Evolutionary conservation across 2,329 filamentous ascomycete species (phyloP), one percentile per base, ranked within the genome.

Genomic region (Phyllosticta capitalensis): DNA sequence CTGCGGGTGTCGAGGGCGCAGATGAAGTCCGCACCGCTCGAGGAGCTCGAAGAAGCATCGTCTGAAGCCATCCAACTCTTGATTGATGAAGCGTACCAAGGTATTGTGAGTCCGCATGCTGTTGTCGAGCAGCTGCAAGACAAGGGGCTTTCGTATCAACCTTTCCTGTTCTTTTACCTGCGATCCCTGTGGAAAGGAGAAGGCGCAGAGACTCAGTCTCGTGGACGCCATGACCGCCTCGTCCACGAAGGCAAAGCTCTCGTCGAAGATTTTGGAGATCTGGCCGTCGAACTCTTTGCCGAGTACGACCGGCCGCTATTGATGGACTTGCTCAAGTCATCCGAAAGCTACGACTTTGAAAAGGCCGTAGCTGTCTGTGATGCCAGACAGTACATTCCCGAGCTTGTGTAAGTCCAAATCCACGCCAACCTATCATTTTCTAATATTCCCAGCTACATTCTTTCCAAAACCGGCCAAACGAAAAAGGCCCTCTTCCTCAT

Each of bases 381-480:
- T 72, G 76, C 80, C 14, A 82, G 83, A 64, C 85, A 87, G 65
- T 97, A 89, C 72, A 88, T 95, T 54, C 88, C 90, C 45, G 94
- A 99, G 71, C 82, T 97, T n/a, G 92, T 99, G 63, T 75, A 69
- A 66, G 72, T 68, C 1, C n/a, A 17, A 24, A 30, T 20, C 17
- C n/a, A 26, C 52, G 26, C 21, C 20, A 14, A 26, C 20, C 20
- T 9, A 54, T 53, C 17, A 28, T 56, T 6, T 52, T 50, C 66
- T 72, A 56, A 72, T 63, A 12, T 22, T 19, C 38, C 6, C 49
- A 74, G 72, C 14, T 94, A 94, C 68, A 83, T 99, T 1, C 88
- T 97, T 67, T 95, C 91, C 62, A 96, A 96, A 71, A 97, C 91
- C 0, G 94, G 94, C 0, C 87, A 96, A 72, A 94, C 90, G 66